Evolutionary conservation across 2,329 filamentous ascomycete species (phyloP).

Genomic region (Cordyceps pruinosa): DNA sequence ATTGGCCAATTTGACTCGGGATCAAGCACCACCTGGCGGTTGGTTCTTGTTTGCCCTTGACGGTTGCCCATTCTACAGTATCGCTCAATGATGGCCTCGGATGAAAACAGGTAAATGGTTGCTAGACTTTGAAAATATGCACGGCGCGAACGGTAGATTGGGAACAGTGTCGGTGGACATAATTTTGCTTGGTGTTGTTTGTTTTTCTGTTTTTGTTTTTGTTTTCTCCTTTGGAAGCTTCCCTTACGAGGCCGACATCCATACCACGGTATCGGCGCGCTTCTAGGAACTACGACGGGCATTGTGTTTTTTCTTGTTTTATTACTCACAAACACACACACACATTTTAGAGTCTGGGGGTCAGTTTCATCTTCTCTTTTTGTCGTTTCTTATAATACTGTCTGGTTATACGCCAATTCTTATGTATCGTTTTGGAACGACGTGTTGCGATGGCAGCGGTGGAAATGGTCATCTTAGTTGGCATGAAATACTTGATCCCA

Average conservation of each 20-base stretch:
- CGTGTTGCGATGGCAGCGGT: background rate
- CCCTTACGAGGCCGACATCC: background rate
- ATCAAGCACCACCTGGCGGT: background rate
- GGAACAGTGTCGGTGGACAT: slow-evolving; percentile 15
- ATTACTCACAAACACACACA: slow-evolving; percentile 9
- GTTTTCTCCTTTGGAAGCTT: slow-evolving; percentile 11
- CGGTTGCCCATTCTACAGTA: background rate
- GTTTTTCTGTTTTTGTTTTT: slow-evolving; percentile 15
- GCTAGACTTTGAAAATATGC: slow-evolving; percentile 5
- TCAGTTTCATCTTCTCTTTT: slow-evolving; percentile 19
- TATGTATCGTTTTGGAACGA: slow-evolving; percentile 12
- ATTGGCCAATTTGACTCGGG: background rate
- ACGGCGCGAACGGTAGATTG: slow-evolving; percentile 18
- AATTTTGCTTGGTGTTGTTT: slow-evolving; percentile 12
- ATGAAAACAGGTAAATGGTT: background rate
- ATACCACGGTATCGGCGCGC: slow-evolving; percentile 7
- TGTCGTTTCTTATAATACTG: slow-evolving; percentile 18
- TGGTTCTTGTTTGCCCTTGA: background rate
- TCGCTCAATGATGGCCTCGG: background rate
- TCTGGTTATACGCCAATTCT: slow-evolving; percentile 11
- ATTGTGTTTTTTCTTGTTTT: slow-evolving; percentile 19
- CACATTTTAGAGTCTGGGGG: slow-evolving; percentile 26
- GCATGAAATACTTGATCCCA: background rate
- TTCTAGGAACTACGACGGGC: slow-evolving; percentile 20
- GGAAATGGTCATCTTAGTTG: background rate